Base-by-base conservation (phyloP, 192 early-diverging fungal species). In the Umbelopsis ramanniana region DNA sequence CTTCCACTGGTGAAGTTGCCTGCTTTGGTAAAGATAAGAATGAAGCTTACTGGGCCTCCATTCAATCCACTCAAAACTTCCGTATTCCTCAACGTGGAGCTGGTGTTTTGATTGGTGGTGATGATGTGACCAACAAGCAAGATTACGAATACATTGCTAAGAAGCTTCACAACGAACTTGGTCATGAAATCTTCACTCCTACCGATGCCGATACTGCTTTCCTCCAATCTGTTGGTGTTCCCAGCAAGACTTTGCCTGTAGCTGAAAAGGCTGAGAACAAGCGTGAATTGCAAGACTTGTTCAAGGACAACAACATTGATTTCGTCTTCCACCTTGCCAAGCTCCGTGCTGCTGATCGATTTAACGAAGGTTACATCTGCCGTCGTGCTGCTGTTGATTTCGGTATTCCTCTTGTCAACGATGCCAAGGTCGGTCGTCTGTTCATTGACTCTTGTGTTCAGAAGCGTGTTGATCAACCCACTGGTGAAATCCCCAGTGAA, bases 331-430 rank as follows among this genome's bases (percentile, higher is more conserved):
- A 91, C 71, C 72, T 92, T 72, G 87, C 91, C 35, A 87, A 88
- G 82, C 83, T 83, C 50, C 88, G 91, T 46, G 86, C 93, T 3
- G 72, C 76, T 24, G 79, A 83, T 79, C 85, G 85, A 29, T 68
- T 66, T 1, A 84, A 92, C 72, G 60, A 84, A 68, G 88, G 89
- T 75, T 99, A 99, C 77, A 84, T 88, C 37, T 90, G 90, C 72
- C 92, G 97, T 70, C 87, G 97, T 76, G 93, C 95, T 78, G 97
- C 96, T 50, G 95, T 99, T 2, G 97, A 99, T 78, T 94, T 97
- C 80, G 94, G 93, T 23, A 93, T 99, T 70, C 96, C 97, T 15
- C 81, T 99, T 24, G 90, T 99, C 72, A 99, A 96, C 68, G 96
- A 99, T 77, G 86, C 93, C 82, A 90, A 97, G 74, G 96, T 95